Base-by-base conservation (phyloP, 1,284 basidiomycete genomes). In the Tylopilus sp. region DNA sequence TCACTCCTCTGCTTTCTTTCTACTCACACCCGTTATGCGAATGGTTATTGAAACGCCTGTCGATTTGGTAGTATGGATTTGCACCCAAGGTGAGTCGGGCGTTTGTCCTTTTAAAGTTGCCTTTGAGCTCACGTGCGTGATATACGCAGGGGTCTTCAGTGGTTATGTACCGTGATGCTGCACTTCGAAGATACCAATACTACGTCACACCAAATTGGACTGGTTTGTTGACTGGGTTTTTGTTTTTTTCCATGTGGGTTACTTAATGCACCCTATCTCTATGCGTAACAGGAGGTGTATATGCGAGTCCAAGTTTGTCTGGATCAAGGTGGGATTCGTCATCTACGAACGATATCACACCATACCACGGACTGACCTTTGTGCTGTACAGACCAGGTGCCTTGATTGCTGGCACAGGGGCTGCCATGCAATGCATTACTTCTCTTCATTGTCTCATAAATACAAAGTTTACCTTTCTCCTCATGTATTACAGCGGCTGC, bases 391-490 rank as follows among this genome's bases (percentile, higher is more conserved):
- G 97, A 54, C 95, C 97, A 0, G 97, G 97, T 13, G 91, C 95
- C 0, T 82, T 99, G 64, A 94, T 99, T 66, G 97, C 97, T 16
- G 97, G 95, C 53, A 92, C 96, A 22, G 99, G 97, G 96, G 96
- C 97, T 6, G 95, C 95, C 2, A 91, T 99, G 91, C 93, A 97
- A 75, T 90, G 94, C 77, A 91, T 98, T 73, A 33, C 26, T 18
- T 36, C 74, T 56, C 19, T 54, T 10, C 19, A 38, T 13, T 2
- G 26, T 49, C 32, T 24, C 53, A 19, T 53, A 36, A 32, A 29
- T 7, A n/a, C 38, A 9, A 32, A 6, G n/a, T 36, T n/a, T 12
- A 29, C 12, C 32, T 6, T 36, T 24, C 18, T 44, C 51, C 26
- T 16, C 15, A 1, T 26, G 3, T 41, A 58, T 36, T 62, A 52